Conservation (phyloP, 495 filamentous ascomycete species). For the Penicillium cosmopolitanum region DNA sequence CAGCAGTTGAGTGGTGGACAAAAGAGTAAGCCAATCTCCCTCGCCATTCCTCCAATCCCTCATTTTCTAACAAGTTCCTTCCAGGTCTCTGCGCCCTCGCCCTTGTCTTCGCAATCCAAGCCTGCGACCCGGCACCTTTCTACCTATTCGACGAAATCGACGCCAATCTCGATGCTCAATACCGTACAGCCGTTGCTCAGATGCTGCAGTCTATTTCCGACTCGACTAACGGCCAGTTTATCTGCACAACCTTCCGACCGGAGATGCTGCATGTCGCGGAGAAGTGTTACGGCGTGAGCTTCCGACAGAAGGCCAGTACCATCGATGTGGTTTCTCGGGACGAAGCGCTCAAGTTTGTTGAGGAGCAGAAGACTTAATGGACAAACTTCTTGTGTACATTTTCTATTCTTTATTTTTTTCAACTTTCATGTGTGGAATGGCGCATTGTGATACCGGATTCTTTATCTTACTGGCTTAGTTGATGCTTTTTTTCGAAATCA, state of each 20-base stretch:
- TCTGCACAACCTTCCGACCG: slow-evolving; percentile 95
- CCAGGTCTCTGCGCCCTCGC: slow-evolving; percentile 90
- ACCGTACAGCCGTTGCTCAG: slow-evolving; percentile 88
- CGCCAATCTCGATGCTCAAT: slow-evolving; percentile 96
- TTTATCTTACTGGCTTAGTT: slow-evolving; percentile 5
- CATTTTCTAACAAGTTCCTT: slow-evolving; percentile 23
- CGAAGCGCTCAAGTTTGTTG: slow-evolving; percentile 90
- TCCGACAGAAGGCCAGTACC: slow-evolving; percentile 88
- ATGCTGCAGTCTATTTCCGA: slow-evolving; percentile 80
- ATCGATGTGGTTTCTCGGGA: slow-evolving; percentile 88
- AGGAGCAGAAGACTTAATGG: slow-evolving; percentile 64
- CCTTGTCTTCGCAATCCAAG: slow-evolving; percentile 97
- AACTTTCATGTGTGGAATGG: not conserved
- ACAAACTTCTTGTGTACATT: slow-evolving; percentile 21
- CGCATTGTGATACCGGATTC: slow-evolving; percentile 28
- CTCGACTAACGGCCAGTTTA: slow-evolving; percentile 65
- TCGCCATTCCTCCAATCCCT: not conserved
- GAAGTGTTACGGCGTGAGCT: slow-evolving; percentile 96
- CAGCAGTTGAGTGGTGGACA: slow-evolving; percentile 96
- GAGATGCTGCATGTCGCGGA: slow-evolving; percentile 95
- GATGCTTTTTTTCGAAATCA: no score
- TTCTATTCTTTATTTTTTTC: slow-evolving; percentile 5
- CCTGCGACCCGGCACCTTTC: slow-evolving; percentile 95
- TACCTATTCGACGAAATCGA: slow-evolving; percentile 99
- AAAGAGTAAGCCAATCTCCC: slow-evolving; percentile 69